Conservation (phyloP, 306 rosid genomes). For the Cucurbita argyrosperma region DNA sequence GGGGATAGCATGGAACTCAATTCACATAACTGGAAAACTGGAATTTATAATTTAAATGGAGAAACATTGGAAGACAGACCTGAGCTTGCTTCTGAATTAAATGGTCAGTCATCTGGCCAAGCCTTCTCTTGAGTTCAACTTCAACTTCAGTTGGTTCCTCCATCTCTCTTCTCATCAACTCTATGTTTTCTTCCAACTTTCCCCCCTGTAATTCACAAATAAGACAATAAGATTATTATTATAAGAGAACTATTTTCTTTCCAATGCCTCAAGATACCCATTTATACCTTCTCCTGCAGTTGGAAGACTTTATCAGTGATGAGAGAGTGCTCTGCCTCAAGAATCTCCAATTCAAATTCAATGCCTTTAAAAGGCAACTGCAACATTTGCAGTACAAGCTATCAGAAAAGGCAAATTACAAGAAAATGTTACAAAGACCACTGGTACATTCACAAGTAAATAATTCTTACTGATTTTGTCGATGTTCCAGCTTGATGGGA, state of each 20-base stretch:
- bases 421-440: neutral
- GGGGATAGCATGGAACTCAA: neutral
- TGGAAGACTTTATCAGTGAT: constrained; percentile 47
- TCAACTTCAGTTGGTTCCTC: constrained; percentile 91
- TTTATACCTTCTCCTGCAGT: constrained; percentile 41
- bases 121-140: constrained; percentile 77
- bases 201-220: constrained; percentile 38
- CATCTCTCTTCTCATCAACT: constrained; percentile 64
- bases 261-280: neutral
- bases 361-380: constrained; percentile 61
- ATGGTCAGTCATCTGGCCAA: constrained; percentile 90
- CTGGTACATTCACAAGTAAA: constrained; percentile 12
- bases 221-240: neutral
- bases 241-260: neutral
- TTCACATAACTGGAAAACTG: neutral
- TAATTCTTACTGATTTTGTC: constrained; percentile 32
- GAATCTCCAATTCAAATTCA: constrained; percentile 64
- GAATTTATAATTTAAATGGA: neutral
- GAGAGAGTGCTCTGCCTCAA: constrained; percentile 63
- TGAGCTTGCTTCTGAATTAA: constrained; percentile 89
- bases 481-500: constrained; percentile 40
- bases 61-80: constrained; percentile 31
- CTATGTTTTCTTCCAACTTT: constrained; percentile 63
- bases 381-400: constrained; percentile 14
- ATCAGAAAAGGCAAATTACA: constrained; percentile 1